Base-by-base conservation (phyloP, 192 early-diverging fungal genomes). In the Geranomyces michiganensis region DNA sequence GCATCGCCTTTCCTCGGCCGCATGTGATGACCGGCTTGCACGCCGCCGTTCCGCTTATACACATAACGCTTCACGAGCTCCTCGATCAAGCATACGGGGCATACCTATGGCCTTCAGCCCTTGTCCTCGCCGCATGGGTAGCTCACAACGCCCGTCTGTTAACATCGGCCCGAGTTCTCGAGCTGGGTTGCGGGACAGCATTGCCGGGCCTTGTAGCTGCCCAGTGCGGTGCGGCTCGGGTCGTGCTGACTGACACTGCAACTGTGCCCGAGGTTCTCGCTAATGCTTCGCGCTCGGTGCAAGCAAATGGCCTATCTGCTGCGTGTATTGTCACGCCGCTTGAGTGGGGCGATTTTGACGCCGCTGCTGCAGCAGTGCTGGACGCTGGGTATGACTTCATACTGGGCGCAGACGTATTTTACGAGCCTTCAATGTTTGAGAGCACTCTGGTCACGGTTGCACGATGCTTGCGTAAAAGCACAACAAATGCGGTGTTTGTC, bases 71-170 rank as follows among this genome's bases (percentile, higher is more conserved):
- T 3, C 59, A 48, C 26, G 67, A 90, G 85, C 49, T 85, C 44
- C 53, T 90, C 13, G 81, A 88, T 56, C 68, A 83, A 19, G 74
- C 79, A 6, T 90, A 87, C 75, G 90, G 87, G 17, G 76, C 80
- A 51, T 90, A 92, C 71, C 65, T 90, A 47, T 93, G 92, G 92
- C 91, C 91, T 5, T 88, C 87, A 14, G 71, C 92, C 0, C 71
- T 90, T 9, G 84, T 92, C 1, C 76, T 93, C 13, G 70, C 87
- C 0, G 83, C 87, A 19, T 91, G 81, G 61, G 58, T 92, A n/a
- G 81, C 72, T 72, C 41, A 72, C 56, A 56, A 72, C 19, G 62
- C 77, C 13, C 10, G 70, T 9, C 69, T 68, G 27, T 21, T 61
- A 22, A 22, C 49, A 0, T 19, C 21, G 21, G 71, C 31, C 10